Evolutionary conservation across 139 green algal genomes (phyloP), one percentile per base, ranked within the genome.

Genomic region (Chlorella sp.): DNA sequence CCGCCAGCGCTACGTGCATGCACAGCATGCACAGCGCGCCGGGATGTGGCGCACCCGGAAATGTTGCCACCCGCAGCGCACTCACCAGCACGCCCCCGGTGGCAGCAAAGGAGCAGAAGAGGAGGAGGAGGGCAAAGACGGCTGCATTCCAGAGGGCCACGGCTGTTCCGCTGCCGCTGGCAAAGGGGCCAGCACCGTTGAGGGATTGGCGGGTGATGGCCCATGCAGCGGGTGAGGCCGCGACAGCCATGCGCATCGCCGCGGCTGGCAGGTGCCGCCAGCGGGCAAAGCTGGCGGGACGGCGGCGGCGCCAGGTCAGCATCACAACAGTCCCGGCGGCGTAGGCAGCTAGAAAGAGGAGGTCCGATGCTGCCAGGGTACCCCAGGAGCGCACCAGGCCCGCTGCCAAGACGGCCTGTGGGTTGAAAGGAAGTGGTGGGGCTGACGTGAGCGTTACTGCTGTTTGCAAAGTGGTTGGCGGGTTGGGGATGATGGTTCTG

Each of bases 41-140:
- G n/a, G n/a, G n/a, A n/a, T n/a, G n/a, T n/a, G n/a, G n/a, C n/a
- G n/a, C n/a, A n/a, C n/a, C n/a, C n/a, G n/a, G n/a, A n/a, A n/a
- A n/a, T n/a, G n/a, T n/a, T n/a, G n/a, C n/a, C 14, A 36, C 68
- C 68, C 68, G 15, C 22, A 34, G 11, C 28, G 19, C 34, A 0
- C 83, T 87, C 83, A 87, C 83, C 83, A 87, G 60, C 36, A 87
- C 64, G 37, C 68, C 60, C 61, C 64, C 83, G 0, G 83, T 64
- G 4, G 83, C 83, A 3, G 21, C 36, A 39, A 87, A 87, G 64
- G 37, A 66, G 83, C 61, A 32, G 21, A 87, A 87, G 48, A 77
- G 16, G 5, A 87, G 48, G 34, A 48, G 36, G 19, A 87, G 57
- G 19, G 26, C 60, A 24, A 78, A 87, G 28, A 36, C 82, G n/a